A percentile compares a stretch with the other conserved stretches of the same genome.
These are phyloP conservation scores for Moniliophthora roreri DNA, from an alignment of 1,284 basidiomycete genomes.

Conservation along the genomic window DNA sequence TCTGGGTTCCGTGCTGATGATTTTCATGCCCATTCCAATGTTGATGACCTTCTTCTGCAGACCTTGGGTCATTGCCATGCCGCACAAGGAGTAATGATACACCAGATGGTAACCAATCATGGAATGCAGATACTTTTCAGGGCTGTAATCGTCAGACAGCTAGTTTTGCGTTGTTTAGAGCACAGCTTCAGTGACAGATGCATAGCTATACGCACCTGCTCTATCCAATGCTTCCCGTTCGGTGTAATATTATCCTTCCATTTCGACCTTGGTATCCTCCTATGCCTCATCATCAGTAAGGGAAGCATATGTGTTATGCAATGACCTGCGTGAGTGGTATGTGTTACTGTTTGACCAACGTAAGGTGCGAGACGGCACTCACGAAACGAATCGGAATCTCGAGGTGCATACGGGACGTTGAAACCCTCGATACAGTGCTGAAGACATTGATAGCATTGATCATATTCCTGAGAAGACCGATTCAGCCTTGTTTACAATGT, in stretches of 20 bases:
- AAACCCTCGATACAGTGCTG: not conserved
- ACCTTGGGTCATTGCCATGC: constrained; percentile 82
- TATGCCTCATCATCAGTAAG: constrained; percentile 36
- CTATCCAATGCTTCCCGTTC: constrained; percentile 77
- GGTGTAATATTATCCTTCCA: constrained; percentile 65
- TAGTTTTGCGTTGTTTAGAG: constrained; percentile 16
- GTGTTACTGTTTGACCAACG: no score
- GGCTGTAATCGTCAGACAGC: constrained; percentile 54
- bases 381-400: constrained; percentile 2
- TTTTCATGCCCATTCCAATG: constrained; percentile 73
- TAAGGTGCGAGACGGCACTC: not conserved
- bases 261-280: constrained; percentile 69
- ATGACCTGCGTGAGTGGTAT: not conserved
- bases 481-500: not conserved
- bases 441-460: not conserved
- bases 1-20: constrained; percentile 56
- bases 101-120: constrained; percentile 80
- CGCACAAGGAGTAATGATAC: constrained; percentile 65
- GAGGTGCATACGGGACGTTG: not conserved
- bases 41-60: constrained; percentile 71
- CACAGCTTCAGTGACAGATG: constrained; percentile 18
- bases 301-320: not conserved
- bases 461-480: not conserved
- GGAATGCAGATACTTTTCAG: constrained; percentile 60
- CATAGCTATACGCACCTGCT: constrained; percentile 49